A percentile compares a stretch with the other conserved stretches of the same genome.
Conservation (phyloP, 1,284 basidiomycete genomes). For the Tetrapyrgos nigripes region DNA sequence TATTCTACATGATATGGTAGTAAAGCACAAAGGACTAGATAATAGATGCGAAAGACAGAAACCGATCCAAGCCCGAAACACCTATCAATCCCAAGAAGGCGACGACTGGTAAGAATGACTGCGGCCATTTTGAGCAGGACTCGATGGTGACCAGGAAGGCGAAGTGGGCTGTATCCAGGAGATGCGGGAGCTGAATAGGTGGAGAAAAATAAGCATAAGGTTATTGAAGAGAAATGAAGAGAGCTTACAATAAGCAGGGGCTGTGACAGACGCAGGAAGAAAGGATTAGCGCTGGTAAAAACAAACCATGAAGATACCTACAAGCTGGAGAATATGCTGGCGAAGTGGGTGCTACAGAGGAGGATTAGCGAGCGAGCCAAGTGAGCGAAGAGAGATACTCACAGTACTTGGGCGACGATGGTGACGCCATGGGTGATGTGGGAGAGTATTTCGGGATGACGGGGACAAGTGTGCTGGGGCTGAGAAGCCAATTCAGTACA, state of each 20-base stretch:
- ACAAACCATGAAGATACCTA: constrained; percentile 46
- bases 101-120: constrained; percentile 32
- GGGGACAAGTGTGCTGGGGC: constrained; percentile 83
- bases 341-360: constrained; percentile 71
- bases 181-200: constrained; percentile 72
- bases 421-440: constrained; percentile 80
- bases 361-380: constrained; percentile 23
- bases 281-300: constrained; percentile 25
- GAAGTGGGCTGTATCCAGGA: constrained; percentile 84
- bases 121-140: constrained; percentile 65
- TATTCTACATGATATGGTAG: not conserved
- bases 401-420: constrained; percentile 90
- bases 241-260: constrained; percentile 78
- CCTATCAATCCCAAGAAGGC: constrained; percentile 33
- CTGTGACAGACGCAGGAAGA: constrained; percentile 36
- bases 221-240: not conserved
- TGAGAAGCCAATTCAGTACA: constrained; percentile 28
- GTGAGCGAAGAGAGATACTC: constrained; percentile 36
- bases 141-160: constrained; percentile 81
- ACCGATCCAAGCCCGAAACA: not conserved
- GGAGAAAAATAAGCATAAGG: constrained; percentile 19
- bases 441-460: constrained; percentile 88
- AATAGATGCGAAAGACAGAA: not conserved
- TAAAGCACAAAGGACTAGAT: not conserved
- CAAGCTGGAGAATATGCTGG: constrained; percentile 86